These are phyloP conservation scores for Colletotrichum musicola DNA, from an alignment of 2,329 filamentous ascomycete species.

Conservation along the genomic window DNA sequence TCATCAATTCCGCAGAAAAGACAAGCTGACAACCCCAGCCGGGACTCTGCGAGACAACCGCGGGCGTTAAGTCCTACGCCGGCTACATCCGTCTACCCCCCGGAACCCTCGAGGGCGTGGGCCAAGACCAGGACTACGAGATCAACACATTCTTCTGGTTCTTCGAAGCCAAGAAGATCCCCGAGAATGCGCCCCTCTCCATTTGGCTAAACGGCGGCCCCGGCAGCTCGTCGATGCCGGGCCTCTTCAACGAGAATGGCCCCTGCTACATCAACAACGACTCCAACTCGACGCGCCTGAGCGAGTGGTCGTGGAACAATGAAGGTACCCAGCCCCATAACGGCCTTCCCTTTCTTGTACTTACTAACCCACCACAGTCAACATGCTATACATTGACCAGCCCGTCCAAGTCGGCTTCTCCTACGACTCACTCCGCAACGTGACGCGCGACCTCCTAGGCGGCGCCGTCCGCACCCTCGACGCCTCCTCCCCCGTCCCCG, in stretches of 20 bases:
- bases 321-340: slow-evolving; percentile 46
- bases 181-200: slow-evolving; percentile 54
- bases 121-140: slow-evolving; percentile 57
- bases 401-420: slow-evolving; percentile 42
- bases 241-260: slow-evolving; percentile 65
- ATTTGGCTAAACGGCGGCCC: slow-evolving; percentile 73
- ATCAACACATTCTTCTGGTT: slow-evolving; percentile 61
- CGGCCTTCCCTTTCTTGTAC: too few relatives aligned
- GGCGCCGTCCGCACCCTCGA: slow-evolving; percentile 27
- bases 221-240: slow-evolving; percentile 66
- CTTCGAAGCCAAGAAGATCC: slow-evolving; percentile 46
- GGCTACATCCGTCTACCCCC: slow-evolving; percentile 70
- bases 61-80: slow-evolving; percentile 71
- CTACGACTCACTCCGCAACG: slow-evolving; percentile 40
- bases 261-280: slow-evolving; percentile 65
- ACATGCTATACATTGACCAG: slow-evolving; percentile 43
- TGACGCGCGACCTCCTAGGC: slow-evolving; percentile 38
- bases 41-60: slow-evolving; percentile 66
- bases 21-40: slow-evolving; percentile 49
- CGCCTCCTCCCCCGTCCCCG: slow-evolving; percentile 43
- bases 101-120: slow-evolving; percentile 40
- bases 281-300: slow-evolving; percentile 61
- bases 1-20: not conserved
- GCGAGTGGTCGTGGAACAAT: slow-evolving; percentile 72
- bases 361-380: slow-evolving; percentile 24